Evolutionary conservation across 441 rosid species (phyloP).

Genomic region (Populus hybrid): DNA sequence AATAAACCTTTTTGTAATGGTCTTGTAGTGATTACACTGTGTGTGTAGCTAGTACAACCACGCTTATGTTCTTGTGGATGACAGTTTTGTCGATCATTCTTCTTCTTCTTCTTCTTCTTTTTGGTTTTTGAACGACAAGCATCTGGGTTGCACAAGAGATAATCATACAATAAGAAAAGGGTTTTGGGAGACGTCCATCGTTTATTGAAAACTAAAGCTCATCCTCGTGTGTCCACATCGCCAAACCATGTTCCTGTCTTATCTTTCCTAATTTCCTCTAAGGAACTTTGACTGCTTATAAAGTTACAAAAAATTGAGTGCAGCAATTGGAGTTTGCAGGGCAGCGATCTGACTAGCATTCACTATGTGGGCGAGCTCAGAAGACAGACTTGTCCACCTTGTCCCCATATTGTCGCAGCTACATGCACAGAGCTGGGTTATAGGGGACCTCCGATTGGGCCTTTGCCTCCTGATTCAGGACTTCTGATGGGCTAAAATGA

Average conservation of each 20-base stretch:
- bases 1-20: not conserved
- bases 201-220: not conserved
- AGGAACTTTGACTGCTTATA: not conserved
- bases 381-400: constrained; percentile 5
- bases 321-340: constrained; percentile 13
- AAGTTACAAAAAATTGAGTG: not conserved
- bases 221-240: constrained; percentile 1
- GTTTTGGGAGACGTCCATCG: not conserved
- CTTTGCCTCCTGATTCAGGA: constrained; percentile 13
- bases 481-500: constrained; percentile 10
- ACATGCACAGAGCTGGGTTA: constrained; percentile 17
- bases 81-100: not conserved
- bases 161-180: not conserved
- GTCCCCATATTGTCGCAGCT: constrained; percentile 11
- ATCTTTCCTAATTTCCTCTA: constrained; percentile 5
- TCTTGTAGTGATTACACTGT: not conserved
- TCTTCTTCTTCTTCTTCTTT: not conserved
- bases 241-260: constrained; percentile 12
- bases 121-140: not conserved
- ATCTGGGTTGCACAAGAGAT: not conserved
- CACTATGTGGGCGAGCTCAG: constrained; percentile 6
- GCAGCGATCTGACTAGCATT: constrained; percentile 2
- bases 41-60: not conserved
- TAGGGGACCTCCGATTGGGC: constrained; percentile 17
- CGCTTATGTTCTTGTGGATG: not conserved